These are phyloP conservation scores for Leishmania tropica DNA, from an alignment of 208 protist genomes.

Conservation along the genomic window DNA sequence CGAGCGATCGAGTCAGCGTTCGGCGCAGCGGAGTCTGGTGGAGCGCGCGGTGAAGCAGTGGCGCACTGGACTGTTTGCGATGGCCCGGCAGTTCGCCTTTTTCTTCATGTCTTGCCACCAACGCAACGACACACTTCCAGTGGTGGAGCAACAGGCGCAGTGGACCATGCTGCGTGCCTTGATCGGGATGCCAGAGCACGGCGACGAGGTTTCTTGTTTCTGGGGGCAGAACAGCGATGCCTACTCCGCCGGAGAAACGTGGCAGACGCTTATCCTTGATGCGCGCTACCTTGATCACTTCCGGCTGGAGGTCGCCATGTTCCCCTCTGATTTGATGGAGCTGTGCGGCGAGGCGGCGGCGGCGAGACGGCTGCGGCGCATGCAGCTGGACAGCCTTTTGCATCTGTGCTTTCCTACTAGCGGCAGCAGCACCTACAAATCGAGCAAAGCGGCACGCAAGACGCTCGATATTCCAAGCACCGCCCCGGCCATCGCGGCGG, in stretches of 20 bases:
- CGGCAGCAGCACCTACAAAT: not conserved
- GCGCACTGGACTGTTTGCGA: slow-evolving; percentile 21
- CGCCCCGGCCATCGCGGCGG: not conserved
- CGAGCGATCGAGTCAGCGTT: slow-evolving; percentile 2
- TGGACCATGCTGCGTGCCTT: slow-evolving; percentile 27
- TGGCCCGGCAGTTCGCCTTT: slow-evolving; percentile 28
- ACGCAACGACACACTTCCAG: not conserved
- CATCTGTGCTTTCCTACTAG: slow-evolving; percentile 14
- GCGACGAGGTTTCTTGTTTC: slow-evolving; percentile 21
- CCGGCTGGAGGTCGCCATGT: slow-evolving; percentile 13
- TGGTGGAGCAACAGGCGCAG: slow-evolving; percentile 19
- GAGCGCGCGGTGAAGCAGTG: slow-evolving; percentile 13
- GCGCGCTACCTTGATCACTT: slow-evolving; percentile 23
- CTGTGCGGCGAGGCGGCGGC: slow-evolving; percentile 35
- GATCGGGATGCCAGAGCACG: slow-evolving; percentile 16
- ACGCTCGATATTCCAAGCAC: not conserved
- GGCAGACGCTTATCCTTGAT: slow-evolving; percentile 32
- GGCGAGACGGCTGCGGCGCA: slow-evolving; percentile 9
- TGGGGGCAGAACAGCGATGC: slow-evolving; percentile 14
- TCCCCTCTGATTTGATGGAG: slow-evolving; percentile 37
- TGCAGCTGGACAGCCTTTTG: slow-evolving; percentile 1
- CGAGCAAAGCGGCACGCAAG: not conserved
- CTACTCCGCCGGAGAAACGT: not conserved
- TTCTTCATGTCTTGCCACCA: slow-evolving; percentile 14
- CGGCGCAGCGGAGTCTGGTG: slow-evolving; percentile 12